A percentile compares a stretch with the other conserved stretches of the same genome.
Conservation (phyloP, 2,329 filamentous ascomycete species). For the Colletotrichum simmondsii region DNA sequence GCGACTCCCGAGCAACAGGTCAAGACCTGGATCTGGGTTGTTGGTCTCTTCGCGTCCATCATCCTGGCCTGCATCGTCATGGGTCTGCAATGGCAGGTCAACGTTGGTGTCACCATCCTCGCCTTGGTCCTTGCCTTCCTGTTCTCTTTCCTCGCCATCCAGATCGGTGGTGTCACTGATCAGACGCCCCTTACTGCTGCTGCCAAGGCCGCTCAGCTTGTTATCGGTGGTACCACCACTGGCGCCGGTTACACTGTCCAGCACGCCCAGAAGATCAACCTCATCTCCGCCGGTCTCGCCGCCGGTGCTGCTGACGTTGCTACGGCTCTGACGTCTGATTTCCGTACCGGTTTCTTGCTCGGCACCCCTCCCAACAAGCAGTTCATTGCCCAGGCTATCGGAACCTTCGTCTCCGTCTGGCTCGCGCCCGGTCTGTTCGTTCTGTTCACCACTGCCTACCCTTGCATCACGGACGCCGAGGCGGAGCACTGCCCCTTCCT, state of each 20-base stretch:
- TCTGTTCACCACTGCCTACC: constrained; percentile 70
- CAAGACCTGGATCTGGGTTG: constrained; percentile 63
- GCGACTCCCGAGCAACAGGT: constrained; percentile 57
- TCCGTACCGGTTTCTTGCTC: constrained; percentile 71
- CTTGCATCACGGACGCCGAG: constrained; percentile 64
- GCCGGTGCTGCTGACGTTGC: constrained; percentile 59
- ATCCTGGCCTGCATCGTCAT: constrained; percentile 63
- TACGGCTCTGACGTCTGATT: constrained; percentile 63
- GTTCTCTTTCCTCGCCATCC: constrained; percentile 71
- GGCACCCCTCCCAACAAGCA: constrained; percentile 69
- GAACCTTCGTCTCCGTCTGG: constrained; percentile 67
- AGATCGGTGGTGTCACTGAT: constrained; percentile 69
- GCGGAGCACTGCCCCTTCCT: constrained; percentile 63
- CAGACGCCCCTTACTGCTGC: constrained; percentile 74
- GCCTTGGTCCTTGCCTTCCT: constrained; percentile 68
- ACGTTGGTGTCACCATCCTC: constrained; percentile 66
- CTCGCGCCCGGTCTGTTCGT: constrained; percentile 71
- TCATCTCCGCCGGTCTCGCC: constrained; percentile 64
- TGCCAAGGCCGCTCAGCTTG: constrained; percentile 74
- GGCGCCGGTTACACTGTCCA: constrained; percentile 56
- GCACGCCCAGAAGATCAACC: constrained; percentile 67
- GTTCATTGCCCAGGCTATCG: constrained; percentile 68
- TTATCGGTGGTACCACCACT: constrained; percentile 68
- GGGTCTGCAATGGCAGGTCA: constrained; percentile 64
- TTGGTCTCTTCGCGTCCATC: constrained; percentile 58